Base-by-base conservation (phyloP, 1,139 yeast species). In the Suhomyces maxii region DNA sequence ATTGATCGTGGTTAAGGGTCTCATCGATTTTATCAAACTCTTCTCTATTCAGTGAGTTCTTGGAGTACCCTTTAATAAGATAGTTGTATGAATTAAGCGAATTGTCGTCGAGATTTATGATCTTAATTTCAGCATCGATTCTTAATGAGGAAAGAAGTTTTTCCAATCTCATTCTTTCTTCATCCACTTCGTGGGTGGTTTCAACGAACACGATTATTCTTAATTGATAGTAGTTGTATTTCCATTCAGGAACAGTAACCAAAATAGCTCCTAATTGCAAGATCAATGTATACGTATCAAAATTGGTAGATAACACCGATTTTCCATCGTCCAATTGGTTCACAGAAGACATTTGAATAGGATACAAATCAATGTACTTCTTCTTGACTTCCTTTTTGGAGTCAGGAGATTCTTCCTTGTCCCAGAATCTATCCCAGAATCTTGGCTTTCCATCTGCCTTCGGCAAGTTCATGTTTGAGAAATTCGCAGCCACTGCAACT, bases 191-290 rank as follows among this genome's bases (percentile, higher is more conserved):
- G 2, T 70, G 72, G 40, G 68, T 72, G 46, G 76, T 75, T 66
- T 93, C 99, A 14, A 93, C 98, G 73, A 93, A 91, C 0, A 88
- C 96, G 48, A 91, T 83, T 7, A 93, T 89, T 46, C 99, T 74
- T 35, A 93, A 63, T 10, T 65, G 69, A 58, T 89, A 95, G 12
- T 64, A 60, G 0, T 86, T 82, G 40, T 76, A 73, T 53, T 87
- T 84, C 99, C 99, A 93, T 41, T 85, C 88, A 1, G 96, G 95
- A 6, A 93, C 99, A 0, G 98, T 90, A 8, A 88, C 82, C 51
- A 93, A 69, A 53, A 93, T 91, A 1, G 97, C 95, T 3, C 98
- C 99, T 52, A 93, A 71, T 59, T 93, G 99, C 48, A 93, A 70
- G 55, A 93, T 93, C 59, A 93, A 76, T 0, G 98, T 91, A 60